phyloP scores from a whole-genome alignment of 805 yeast genomes.

The Starmera quercuum region DNA sequence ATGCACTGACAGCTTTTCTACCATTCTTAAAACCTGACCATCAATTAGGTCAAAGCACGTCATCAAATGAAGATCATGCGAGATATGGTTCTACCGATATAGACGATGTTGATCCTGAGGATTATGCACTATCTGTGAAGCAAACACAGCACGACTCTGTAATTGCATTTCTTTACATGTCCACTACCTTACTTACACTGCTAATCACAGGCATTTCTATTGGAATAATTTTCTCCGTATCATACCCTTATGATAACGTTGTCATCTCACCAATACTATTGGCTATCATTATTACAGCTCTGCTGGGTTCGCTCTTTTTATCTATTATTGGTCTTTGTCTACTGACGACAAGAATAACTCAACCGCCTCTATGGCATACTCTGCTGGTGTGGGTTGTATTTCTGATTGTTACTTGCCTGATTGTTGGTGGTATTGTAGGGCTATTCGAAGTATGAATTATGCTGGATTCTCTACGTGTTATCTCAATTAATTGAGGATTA shows the following conservation, averaged over 20 bases:
- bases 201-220: conserved; percentile 35
- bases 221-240: conserved; percentile 32
- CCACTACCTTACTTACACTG: conserved; percentile 31
- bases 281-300: conserved; percentile 30
- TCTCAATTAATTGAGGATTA: not conserved
- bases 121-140: not conserved
- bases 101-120: conserved; percentile 1
- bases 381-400: conserved; percentile 34
- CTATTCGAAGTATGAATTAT: conserved; percentile 16
- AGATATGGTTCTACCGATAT: conserved; percentile 1
- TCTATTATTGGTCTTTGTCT: conserved; percentile 37
- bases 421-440: conserved; percentile 36
- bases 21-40: conserved; percentile 1
- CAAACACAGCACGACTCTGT: conserved; percentile 31
- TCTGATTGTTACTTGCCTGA: conserved; percentile 29
- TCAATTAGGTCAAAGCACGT: not conserved
- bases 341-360: conserved; percentile 29
- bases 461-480: not conserved
- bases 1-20: not conserved
- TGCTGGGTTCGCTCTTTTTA: conserved; percentile 33
- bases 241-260: conserved; percentile 15
- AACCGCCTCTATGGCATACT: conserved; percentile 35
- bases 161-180: conserved; percentile 34
- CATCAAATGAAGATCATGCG: conserved; percentile 1
- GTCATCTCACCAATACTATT: conserved; percentile 18